Percentiles rank a stretch among this genome's conserved stretches.
Evolutionary conservation across 495 filamentous ascomycete species (phyloP).

Genomic region (Penicillium desertorum): DNA sequence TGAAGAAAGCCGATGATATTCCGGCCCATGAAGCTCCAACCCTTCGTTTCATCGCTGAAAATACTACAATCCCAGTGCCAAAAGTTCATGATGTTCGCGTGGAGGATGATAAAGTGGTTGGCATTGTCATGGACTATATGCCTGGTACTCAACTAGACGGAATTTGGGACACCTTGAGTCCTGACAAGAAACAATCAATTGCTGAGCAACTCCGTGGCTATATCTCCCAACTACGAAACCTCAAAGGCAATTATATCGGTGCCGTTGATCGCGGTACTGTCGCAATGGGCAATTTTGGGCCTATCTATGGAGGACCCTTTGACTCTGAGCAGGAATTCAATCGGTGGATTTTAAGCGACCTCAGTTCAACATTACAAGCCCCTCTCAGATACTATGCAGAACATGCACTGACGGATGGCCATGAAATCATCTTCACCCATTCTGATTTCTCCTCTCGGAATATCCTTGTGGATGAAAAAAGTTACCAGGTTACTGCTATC

Average conservation of each 20-base stretch:
- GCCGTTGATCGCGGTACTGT: conserved; percentile 4
- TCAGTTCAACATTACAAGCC: conserved; percentile 4
- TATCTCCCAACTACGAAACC: conserved; percentile 21
- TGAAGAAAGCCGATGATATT: conserved; percentile 7
- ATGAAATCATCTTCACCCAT: conserved; percentile 26
- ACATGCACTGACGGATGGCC: conserved; percentile 17
- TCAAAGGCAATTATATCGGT: conserved; percentile 30
- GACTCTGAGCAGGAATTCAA: conserved; percentile 24
- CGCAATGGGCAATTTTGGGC: conserved; percentile 10
- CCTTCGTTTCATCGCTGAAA: conserved; percentile 22
- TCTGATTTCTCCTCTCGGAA: conserved; percentile 18
- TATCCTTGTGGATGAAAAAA: conserved; percentile 16
- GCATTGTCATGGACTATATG: conserved; percentile 36
- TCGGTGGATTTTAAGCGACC: conserved; percentile 21
- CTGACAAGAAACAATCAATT: conserved; percentile 19
- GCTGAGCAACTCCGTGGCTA: conserved; percentile 21
- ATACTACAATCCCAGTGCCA: conserved; percentile 34
- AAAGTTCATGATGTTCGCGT: conserved; percentile 22
- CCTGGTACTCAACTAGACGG: conserved; percentile 28
- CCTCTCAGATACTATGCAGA: conserved; percentile 21
- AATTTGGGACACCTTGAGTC: conserved; percentile 19
- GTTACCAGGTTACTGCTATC: conserved; percentile 11
- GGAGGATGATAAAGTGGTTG: conserved; percentile 19
- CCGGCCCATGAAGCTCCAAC: conserved; percentile 7
- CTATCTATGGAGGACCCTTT: conserved; percentile 27